Evolutionary conservation across 2,329 filamentous ascomycete genomes (phyloP).

Genomic region (Hypoxylon sp.): DNA sequence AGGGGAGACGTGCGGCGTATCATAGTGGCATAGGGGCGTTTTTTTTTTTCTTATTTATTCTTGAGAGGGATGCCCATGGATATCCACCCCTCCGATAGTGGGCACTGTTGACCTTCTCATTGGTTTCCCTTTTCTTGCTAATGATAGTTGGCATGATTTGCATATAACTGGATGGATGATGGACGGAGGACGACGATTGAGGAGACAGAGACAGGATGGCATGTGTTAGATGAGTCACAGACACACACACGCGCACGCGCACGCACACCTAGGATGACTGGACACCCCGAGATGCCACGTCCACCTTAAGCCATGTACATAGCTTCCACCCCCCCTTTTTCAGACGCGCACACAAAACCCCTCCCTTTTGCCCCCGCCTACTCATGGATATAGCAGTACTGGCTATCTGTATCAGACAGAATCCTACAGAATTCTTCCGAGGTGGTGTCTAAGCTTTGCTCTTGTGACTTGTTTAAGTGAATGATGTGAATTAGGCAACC

Average conservation of each 20-base stretch:
- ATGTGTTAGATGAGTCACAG: slow-evolving; percentile 32
- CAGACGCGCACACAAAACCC: background rate
- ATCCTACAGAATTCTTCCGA: slow-evolving; percentile 26
- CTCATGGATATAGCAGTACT: slow-evolving; percentile 33
- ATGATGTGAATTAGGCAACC: slow-evolving; percentile 1
- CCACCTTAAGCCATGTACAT: slow-evolving; percentile 37
- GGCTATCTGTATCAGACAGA: slow-evolving; percentile 37
- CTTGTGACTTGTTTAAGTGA: slow-evolving; percentile 12
- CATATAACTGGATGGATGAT: slow-evolving; percentile 45
- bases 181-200: slow-evolving; percentile 15
- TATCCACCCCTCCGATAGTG: slow-evolving; percentile 27
- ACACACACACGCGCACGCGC: background rate
- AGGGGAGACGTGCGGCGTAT: slow-evolving; percentile 35
- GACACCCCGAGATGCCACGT: slow-evolving; percentile 15
- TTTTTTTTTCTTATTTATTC: slow-evolving; percentile 14
- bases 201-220: slow-evolving; percentile 15
- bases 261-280: slow-evolving; percentile 16
- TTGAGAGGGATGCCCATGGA: slow-evolving; percentile 28
- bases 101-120: slow-evolving; percentile 15
- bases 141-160: slow-evolving; percentile 41
- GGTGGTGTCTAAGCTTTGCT: background rate
- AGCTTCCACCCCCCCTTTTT: slow-evolving; percentile 7
- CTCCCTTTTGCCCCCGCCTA: slow-evolving; percentile 13
- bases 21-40: slow-evolving; percentile 35
- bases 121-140: slow-evolving; percentile 29